Base-by-base conservation (phyloP, 495 filamentous ascomycete genomes). In the Chaetomium cochliodes region DNA sequence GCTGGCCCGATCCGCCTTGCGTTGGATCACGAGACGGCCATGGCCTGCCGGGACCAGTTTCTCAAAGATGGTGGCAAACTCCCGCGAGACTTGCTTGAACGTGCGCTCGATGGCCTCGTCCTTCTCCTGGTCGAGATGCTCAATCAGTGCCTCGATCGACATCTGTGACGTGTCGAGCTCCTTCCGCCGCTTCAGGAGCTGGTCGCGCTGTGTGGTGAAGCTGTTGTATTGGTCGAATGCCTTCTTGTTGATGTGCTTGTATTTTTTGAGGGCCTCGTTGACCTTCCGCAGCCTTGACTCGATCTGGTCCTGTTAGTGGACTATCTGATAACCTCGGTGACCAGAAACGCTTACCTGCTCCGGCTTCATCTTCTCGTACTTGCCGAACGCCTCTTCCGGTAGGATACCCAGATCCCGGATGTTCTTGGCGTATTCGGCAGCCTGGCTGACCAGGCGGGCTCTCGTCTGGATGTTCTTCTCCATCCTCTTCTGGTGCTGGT, bases 191-290 rank as follows among this genome's bases (percentile, higher is more conserved):
- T 89, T 88, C 0, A 87, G 88, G 9, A 99, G 81, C 5, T 85
- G 87, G 54, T 96, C 91, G 6, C 93, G 88, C 74, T 97, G 92
- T 61, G 87, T 89, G 22, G 93, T 97, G 77, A 98, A 98, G 76
- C 87, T 96, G 78, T 92, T 93, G 82, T 97, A 98, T 76, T 99
- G 94, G 76, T 99, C 96, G 67, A 97, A 96, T 0, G 94, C 94
- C 76, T 99, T 99, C 79, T 98, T 99, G 84, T 99, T 99, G 72
- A 99, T 92, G 70, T 96, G 91, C 41, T 89, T 90, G 80, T 93
- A 98, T 73, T 97, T 96, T 78, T 98, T 98, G 50, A 99, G 82
- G 0, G 88, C 85, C 64, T 97, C 92, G 70, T 97, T 96, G 74
- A 93, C 91, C 74, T 94, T 96, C 76, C 94, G 89, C 9, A 98